Evolutionary conservation across 306 rosid species (phyloP).

Genomic region (Purshia tridentata): DNA sequence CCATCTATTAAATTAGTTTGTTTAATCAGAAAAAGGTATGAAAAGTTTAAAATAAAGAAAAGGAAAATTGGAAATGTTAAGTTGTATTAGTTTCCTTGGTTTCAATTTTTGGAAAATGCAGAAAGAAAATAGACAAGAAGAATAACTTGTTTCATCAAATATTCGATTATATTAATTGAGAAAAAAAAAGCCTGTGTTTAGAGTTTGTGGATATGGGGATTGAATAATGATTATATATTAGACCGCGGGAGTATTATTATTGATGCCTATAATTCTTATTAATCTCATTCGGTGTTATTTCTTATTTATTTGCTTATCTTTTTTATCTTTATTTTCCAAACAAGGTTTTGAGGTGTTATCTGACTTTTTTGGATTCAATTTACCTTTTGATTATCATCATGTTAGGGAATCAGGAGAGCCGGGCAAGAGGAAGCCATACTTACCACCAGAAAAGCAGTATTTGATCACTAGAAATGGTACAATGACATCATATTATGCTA

Average conservation of each 20-base stretch:
- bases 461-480: constrained; percentile 91
- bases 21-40: background rate
- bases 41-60: background rate
- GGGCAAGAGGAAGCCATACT: constrained; percentile 81
- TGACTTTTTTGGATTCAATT: background rate
- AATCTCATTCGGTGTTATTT: background rate
- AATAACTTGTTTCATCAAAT: background rate
- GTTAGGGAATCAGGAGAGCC: constrained; percentile 94
- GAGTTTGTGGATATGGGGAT: background rate
- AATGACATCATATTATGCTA: background rate
- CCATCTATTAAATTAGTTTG: background rate
- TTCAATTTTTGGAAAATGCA: background rate
- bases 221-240: background rate
- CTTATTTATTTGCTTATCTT: background rate
- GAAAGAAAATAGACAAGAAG: background rate
- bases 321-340: background rate
- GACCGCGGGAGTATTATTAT: background rate
- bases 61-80: background rate
- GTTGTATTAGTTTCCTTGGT: background rate
- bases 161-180: background rate
- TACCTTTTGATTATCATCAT: constrained; percentile 5
- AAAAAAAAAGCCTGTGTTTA: background rate
- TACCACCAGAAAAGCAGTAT: constrained; percentile 83
- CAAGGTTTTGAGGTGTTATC: background rate
- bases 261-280: background rate